These are phyloP conservation scores for Xylaria palmicola DNA, from an alignment of 495 filamentous ascomycete genomes.

Conservation along the genomic window DNA sequence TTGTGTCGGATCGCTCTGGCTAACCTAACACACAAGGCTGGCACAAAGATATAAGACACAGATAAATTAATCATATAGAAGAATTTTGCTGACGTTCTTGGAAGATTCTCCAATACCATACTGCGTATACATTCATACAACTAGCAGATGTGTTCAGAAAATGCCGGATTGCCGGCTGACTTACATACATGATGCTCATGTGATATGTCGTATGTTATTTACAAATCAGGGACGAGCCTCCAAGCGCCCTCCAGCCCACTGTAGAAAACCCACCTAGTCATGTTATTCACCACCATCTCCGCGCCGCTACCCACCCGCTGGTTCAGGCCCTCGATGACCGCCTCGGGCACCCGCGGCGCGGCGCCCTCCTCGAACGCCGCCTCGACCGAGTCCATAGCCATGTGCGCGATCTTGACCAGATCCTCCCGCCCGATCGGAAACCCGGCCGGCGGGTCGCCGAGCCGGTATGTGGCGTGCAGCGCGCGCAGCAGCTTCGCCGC, in stretches of 20 bases:
- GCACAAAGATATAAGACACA: too few relatives aligned
- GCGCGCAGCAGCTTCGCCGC: slow-evolving; percentile 9
- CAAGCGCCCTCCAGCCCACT: background rate
- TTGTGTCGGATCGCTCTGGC: too few relatives aligned
- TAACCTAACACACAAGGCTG: too few relatives aligned
- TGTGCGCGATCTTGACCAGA: slow-evolving; percentile 14
- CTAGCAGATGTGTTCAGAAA: too few relatives aligned
- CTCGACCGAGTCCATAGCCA: slow-evolving; percentile 16
- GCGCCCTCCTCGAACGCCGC: background rate
- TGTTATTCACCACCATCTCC: background rate
- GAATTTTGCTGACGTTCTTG: too few relatives aligned
- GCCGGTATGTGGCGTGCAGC: background rate
- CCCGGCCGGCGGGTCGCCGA: background rate
- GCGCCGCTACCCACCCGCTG: background rate
- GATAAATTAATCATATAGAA: too few relatives aligned
- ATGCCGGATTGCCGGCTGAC: too few relatives aligned
- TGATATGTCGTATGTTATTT: too few relatives aligned
- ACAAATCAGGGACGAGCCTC: background rate
- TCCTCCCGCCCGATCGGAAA: slow-evolving; percentile 9
- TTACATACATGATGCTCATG: too few relatives aligned
- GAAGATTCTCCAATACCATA: too few relatives aligned
- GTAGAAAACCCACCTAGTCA: background rate
- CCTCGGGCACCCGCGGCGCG: background rate
- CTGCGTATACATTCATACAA: too few relatives aligned
- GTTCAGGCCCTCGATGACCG: background rate